Percentiles rank a stretch among this genome's conserved stretches.
Evolutionary conservation across 495 filamentous ascomycete species (phyloP).

Genomic region (Tuber melanosporum): DNA sequence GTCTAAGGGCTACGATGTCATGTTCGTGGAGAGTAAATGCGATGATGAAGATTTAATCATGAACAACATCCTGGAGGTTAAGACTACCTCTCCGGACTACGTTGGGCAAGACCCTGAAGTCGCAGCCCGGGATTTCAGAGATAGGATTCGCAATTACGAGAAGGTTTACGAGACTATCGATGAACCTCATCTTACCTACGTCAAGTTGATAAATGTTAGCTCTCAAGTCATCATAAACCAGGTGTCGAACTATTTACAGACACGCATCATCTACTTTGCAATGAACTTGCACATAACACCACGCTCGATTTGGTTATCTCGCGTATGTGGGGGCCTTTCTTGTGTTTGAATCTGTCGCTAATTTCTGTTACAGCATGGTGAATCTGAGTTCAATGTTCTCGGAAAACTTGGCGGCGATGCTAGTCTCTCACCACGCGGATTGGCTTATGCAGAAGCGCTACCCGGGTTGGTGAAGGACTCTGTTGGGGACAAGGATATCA

Average conservation of each 20-base stretch:
- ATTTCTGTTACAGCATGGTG: slow-evolving; percentile 63
- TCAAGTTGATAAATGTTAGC: slow-evolving; percentile 95
- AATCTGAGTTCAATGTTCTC: slow-evolving; percentile 80
- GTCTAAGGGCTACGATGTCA: slow-evolving; percentile 69
- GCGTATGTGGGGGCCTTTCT: slow-evolving; percentile 53
- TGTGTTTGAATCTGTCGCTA: slow-evolving; percentile 14
- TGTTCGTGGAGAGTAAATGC: slow-evolving; percentile 94
- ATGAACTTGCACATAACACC: slow-evolving; percentile 98
- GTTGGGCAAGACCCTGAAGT: slow-evolving; percentile 84
- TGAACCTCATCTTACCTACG: slow-evolving; percentile 79
- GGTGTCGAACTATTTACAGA: slow-evolving; percentile 93
- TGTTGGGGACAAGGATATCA: slow-evolving; percentile 59
- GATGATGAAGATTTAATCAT: slow-evolving; percentile 92
- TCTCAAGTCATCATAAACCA: slow-evolving; percentile 94
- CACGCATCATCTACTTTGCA: slow-evolving; percentile 90
- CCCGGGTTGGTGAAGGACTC: slow-evolving; percentile 75
- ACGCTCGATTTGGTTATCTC: slow-evolving; percentile 93
- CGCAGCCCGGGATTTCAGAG: slow-evolving; percentile 83
- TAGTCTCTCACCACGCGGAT: slow-evolving; percentile 73
- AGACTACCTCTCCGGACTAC: slow-evolving; percentile 94
- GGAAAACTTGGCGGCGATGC: slow-evolving; percentile 91
- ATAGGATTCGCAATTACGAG: slow-evolving; percentile 93
- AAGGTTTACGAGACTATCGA: slow-evolving; percentile 89
- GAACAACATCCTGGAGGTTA: slow-evolving; percentile 95
- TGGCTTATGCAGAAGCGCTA: slow-evolving; percentile 74